Conservation (phyloP, 805 yeast species). For the Blastobotrys attinorum region DNA sequence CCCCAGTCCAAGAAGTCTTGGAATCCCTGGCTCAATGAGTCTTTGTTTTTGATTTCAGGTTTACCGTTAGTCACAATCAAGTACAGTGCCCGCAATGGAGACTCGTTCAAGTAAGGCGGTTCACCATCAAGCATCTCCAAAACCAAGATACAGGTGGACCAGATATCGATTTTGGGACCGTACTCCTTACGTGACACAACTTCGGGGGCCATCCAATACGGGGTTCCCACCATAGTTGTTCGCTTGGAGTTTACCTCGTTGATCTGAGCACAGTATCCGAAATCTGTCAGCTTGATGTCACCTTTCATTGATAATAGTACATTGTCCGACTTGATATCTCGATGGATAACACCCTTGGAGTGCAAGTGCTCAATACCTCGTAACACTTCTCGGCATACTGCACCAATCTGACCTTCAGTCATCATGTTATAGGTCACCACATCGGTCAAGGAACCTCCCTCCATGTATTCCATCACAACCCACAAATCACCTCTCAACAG, state of each 20-base stretch:
- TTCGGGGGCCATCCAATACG: constrained; percentile 99
- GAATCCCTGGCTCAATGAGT: constrained; percentile 59
- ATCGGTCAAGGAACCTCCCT: constrained; percentile 95
- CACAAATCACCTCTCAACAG: constrained; percentile 74
- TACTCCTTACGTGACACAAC: constrained; percentile 91
- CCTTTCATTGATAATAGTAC: constrained; percentile 75
- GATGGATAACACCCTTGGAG: constrained; percentile 84
- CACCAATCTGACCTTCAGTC: constrained; percentile 92
- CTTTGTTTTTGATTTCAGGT: constrained; percentile 66
- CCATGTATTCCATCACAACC: constrained; percentile 99
- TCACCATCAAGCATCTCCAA: constrained; percentile 99
- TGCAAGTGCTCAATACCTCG: constrained; percentile 83
- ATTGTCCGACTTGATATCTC: constrained; percentile 95
- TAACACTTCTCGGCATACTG: constrained; percentile 86
- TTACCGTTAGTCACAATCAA: constrained; percentile 91
- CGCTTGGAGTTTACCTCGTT: constrained; percentile 72
- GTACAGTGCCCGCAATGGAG: constrained; percentile 88
- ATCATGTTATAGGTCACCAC: constrained; percentile 84
- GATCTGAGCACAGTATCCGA: constrained; percentile 76
- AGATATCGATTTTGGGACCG: constrained; percentile 93
- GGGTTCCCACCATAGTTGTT: constrained; percentile 98
- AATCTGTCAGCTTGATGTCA: constrained; percentile 89
- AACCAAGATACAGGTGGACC: constrained; percentile 97
- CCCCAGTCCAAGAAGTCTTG: constrained; percentile 85
- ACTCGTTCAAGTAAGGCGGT: constrained; percentile 95